phyloP scores from a whole-genome alignment of 2,329 filamentous ascomycete species.

The Fusarium sp. region DNA sequence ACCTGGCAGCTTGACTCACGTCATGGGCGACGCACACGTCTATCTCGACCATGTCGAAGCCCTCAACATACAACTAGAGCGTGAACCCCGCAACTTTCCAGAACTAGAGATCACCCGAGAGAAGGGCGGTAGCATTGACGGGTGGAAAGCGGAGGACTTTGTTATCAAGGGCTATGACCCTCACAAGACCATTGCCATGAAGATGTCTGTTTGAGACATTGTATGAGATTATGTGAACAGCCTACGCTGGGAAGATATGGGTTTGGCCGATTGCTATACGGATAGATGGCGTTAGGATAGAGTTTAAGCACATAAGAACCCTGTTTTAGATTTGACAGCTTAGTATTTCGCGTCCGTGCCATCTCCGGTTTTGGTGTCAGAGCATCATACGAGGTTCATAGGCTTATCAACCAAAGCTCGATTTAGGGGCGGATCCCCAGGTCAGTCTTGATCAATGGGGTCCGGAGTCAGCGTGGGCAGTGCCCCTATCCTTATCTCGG shows the following conservation, averaged over 20 bases:
- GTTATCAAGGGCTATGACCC: conserved; percentile 89
- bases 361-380: neutral
- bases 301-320: neutral
- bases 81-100: conserved; percentile 86
- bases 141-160: conserved; percentile 91
- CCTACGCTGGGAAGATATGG: neutral
- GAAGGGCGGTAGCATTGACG: conserved; percentile 82
- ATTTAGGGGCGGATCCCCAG: neutral
- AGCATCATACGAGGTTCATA: neutral
- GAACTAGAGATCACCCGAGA: conserved; percentile 78
- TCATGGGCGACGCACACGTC: conserved; percentile 98
- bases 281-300: conserved; percentile 34
- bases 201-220: conserved; percentile 84
- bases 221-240: conserved; percentile 58
- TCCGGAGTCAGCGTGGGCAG: neutral
- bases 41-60: conserved; percentile 95
- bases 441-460: neutral
- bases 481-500: neutral
- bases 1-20: conserved; percentile 90
- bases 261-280: conserved; percentile 3
- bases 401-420: neutral
- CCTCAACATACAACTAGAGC: conserved; percentile 80
- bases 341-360: neutral
- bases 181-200: conserved; percentile 94
- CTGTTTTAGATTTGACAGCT: neutral